Evolutionary conservation across 345 rosid genomes (phyloP).

Genomic region (Geranium brycei): DNA sequence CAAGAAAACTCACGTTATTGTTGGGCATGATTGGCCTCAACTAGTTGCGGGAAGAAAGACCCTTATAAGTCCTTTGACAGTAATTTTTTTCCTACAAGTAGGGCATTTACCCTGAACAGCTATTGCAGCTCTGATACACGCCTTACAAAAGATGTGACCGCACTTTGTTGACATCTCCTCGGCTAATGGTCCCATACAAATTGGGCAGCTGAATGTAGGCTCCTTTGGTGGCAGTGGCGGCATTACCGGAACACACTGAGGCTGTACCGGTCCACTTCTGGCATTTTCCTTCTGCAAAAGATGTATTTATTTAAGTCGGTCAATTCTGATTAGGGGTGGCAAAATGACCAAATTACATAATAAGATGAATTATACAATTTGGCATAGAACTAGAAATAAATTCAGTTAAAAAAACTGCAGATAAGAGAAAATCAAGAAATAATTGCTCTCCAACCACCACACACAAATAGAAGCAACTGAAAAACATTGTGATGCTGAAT

Average conservation of each 20-base stretch:
- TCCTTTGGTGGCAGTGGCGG: conserved; percentile 38
- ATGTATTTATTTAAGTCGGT: background rate
- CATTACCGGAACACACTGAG: background rate
- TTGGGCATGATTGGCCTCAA: no score
- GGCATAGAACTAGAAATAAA: no score
- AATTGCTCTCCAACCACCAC: no score
- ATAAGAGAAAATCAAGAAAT: no score
- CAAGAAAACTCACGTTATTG: no score
- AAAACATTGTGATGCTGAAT: no score
- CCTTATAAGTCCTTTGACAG: conserved; percentile 12
- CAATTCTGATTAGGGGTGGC: background rate
- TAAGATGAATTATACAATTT: no score
- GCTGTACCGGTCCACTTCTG: no score
- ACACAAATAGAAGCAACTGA: no score
- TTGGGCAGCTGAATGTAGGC: conserved; percentile 19
- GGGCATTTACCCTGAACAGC: conserved; percentile 17
- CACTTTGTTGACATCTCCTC: conserved; percentile 21
- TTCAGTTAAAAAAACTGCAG: no score
- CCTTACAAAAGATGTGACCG: conserved; percentile 24
- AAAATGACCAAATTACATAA: no score
- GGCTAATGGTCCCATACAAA: conserved; percentile 13
- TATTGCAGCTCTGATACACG: conserved; percentile 16
- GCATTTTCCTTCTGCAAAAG: conserved; percentile 23
- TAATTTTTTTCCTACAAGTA: conserved; percentile 16
- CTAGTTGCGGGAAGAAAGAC: conserved; percentile 15